A percentile compares a stretch with the other conserved stretches of the same genome.
phyloP scores from a whole-genome alignment of 805 yeast genomes.

The Yamadazyma sp. region DNA sequence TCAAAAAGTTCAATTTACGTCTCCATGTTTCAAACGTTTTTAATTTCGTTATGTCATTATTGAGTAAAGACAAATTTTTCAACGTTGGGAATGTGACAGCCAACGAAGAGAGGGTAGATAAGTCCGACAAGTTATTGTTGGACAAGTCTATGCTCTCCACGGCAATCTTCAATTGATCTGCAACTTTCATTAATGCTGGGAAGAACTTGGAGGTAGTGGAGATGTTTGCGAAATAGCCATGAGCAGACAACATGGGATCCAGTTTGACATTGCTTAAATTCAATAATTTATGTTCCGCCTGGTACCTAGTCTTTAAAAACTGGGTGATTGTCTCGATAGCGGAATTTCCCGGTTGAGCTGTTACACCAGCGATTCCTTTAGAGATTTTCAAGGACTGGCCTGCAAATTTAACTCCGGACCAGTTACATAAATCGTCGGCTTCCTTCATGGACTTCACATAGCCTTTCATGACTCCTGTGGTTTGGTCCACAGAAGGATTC shows the following conservation, averaged over 20 bases:
- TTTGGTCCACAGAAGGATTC: constrained; percentile 53
- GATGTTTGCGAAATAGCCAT: constrained; percentile 64
- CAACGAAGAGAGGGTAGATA: constrained; percentile 57
- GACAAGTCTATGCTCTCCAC: constrained; percentile 74
- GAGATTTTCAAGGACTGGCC: constrained; percentile 63
- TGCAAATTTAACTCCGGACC: constrained; percentile 81
- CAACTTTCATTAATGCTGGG: constrained; percentile 84
- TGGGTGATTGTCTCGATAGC: constrained; percentile 63
- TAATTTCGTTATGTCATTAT: constrained; percentile 63
- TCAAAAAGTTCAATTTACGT: constrained; percentile 65
- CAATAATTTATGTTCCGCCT: constrained; percentile 61
- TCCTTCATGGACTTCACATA: constrained; percentile 54
- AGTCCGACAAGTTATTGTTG: constrained; percentile 57
- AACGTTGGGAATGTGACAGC: constrained; percentile 74
- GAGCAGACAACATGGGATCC: constrained; percentile 58
- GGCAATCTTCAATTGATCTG: constrained; percentile 51
- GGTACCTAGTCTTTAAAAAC: constrained; percentile 67
- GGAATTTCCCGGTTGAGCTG: constrained; percentile 12
- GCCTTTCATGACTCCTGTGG: constrained; percentile 53
- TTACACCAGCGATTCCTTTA: constrained; percentile 19
- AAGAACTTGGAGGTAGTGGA: constrained; percentile 77
- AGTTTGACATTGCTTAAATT: constrained; percentile 64
- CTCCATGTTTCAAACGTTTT: constrained; percentile 72
- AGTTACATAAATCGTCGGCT: constrained; percentile 56
- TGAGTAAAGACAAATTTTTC: constrained; percentile 75